Base-by-base conservation (phyloP, 495 filamentous ascomycete genomes). In the Astrothelium subdiscretum region DNA sequence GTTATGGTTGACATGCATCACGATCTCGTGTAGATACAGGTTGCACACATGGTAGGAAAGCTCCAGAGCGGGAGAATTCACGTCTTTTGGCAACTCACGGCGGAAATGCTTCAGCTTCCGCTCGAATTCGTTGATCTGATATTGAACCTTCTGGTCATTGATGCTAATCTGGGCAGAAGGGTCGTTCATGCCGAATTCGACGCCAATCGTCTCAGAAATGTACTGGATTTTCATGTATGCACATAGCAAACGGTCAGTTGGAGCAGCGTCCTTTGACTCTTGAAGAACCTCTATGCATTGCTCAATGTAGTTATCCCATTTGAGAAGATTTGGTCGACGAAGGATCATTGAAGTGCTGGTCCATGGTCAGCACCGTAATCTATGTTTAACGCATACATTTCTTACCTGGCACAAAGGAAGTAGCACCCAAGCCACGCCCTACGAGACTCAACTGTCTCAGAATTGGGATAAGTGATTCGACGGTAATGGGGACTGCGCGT, bases 1-100 rank as follows among this genome's bases (percentile, higher is more conserved):
- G 57, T 79, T 81, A 65, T 84, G 83, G 62, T 94, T 88, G 24
- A 84, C 77, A 58, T 92, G 86, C 68, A 95, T 81, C 2, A 87
- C 85, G 58, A 92, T 87, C 72, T 96, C 92, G 69, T 97, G 90
- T 65, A 95, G 83, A 66, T 92, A 96, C 2, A 96, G 76, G 62
- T 80, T 86, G 32, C 90, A 70, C 1, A 90, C 79, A 64, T 87
- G 76, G 63, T 85, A 85, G 54, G 78, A 78, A 48, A 89, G 72
- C 62, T 76, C 72, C 3, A 89, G 73, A 1, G 80, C 77, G 57
- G 78, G 76, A 32, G 65, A 77, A 68, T 57, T 68, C 72, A 43
- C 73, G 52, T 83, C 79, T 10, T 75, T 70, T 0, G 81, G 79
- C 2, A 84, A 77, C 18, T 81, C 76, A 13, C 69, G 72, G 54